Conservation (phyloP, 306 rosid species). For the Fragaria iinumae region DNA sequence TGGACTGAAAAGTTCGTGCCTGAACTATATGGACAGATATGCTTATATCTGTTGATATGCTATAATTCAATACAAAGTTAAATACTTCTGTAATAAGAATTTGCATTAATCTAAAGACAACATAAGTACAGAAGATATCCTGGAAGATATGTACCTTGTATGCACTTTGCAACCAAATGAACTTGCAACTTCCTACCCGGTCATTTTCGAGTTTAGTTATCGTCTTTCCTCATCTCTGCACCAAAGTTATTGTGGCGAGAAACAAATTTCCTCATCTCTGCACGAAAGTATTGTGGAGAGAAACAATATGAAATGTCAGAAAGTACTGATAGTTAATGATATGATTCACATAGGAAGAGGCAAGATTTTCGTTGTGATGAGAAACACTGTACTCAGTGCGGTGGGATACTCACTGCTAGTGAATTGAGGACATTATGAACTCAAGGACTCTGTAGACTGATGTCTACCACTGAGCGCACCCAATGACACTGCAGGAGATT, state of each 20-base stretch:
- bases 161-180: neutral
- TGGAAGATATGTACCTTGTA: neutral
- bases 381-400: neutral
- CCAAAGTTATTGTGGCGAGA: no score
- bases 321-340: neutral
- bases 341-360: no score
- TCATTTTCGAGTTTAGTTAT: neutral
- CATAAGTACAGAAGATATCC: neutral
- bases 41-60: neutral
- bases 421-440: conserved; percentile 39
- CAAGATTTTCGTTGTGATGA: neutral
- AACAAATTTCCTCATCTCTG: no score
- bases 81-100: neutral
- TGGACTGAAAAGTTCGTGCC: neutral
- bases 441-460: conserved; percentile 33
- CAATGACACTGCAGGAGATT: conserved; percentile 24
- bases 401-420: conserved; percentile 26
- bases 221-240: no score
- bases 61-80: neutral
- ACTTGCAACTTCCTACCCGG: neutral
- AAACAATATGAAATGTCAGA: no score
- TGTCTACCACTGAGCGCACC: conserved; percentile 25
- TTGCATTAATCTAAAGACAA: neutral
- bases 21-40: no score
- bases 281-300: no score